Conservation (phyloP, 225 moss, liverwort and hornwort genomes). For the Pseudisothecium myosuroides region DNA sequence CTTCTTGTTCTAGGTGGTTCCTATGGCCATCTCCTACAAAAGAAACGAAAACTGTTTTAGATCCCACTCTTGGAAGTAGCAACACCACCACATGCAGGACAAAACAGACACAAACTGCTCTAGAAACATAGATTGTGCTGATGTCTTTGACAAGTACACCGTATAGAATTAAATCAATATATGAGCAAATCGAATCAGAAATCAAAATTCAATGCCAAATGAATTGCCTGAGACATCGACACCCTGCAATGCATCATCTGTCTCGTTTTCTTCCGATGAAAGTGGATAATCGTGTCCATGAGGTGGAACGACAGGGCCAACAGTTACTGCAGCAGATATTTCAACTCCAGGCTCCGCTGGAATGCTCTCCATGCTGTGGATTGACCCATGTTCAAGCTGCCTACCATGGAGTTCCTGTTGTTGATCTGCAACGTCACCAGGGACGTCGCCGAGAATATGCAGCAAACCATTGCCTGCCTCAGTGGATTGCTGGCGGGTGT, state of each 20-base stretch:
- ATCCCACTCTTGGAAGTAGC: not conserved
- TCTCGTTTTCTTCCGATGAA: not conserved
- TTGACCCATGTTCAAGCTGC: not conserved
- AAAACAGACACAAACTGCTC: not conserved
- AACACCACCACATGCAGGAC: not conserved
- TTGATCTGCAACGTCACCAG: not conserved
- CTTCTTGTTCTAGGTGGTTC: slow-evolving; percentile 1
- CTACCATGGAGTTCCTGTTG: not conserved
- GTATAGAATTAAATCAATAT: not conserved
- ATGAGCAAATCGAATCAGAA: not conserved
- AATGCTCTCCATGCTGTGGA: not conserved
- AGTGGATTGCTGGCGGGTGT: not conserved
- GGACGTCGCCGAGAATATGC: not conserved
- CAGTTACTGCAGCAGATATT: not conserved
- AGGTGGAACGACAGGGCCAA: not conserved
- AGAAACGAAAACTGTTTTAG: not conserved
- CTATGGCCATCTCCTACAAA: slow-evolving; percentile 4
- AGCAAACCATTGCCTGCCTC: not conserved
- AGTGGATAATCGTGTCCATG: not conserved
- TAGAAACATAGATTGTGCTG: not conserved
- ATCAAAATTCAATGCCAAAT: not conserved
- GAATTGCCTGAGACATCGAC: slow-evolving; percentile 3
- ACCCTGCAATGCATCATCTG: not conserved
- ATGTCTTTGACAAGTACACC: not conserved
- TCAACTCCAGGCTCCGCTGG: not conserved